Evolutionary conservation across 75 land plant species (phyloP).

Genomic region (Cryptomeria japonica): DNA sequence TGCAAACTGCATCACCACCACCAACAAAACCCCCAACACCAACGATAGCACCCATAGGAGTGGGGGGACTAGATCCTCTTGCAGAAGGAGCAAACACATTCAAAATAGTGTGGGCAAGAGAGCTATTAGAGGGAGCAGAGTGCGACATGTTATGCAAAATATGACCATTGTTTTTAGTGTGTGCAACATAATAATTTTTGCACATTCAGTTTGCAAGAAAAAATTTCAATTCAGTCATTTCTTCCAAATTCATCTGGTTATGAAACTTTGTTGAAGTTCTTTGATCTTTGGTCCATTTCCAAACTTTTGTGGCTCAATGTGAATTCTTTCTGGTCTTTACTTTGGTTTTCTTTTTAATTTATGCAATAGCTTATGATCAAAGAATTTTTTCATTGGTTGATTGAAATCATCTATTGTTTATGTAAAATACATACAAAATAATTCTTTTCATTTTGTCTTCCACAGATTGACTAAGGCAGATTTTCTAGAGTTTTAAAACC

Average conservation of each 20-base stretch:
- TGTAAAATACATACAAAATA: neutral
- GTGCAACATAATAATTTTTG: neutral
- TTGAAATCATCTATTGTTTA: neutral
- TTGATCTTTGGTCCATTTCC: neutral
- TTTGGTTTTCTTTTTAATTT: neutral
- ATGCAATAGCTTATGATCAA: neutral
- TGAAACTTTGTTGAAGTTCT: neutral
- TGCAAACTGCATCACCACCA: no score
- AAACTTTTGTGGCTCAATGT: neutral
- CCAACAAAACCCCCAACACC: no score
- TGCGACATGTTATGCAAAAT: no score
- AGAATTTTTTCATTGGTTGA: neutral
- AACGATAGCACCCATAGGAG: no score
- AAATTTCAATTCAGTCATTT: no score
- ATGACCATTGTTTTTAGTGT: neutral
- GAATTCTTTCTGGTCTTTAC: neutral
- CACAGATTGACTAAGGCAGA: neutral
- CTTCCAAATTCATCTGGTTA: neutral
- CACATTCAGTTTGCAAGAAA: neutral
- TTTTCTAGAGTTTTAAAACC: neutral
- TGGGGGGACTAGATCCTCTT: no score
- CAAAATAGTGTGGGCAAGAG: no score
- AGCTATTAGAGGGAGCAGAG: no score
- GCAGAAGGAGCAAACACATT: no score
- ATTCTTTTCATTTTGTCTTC: neutral